Percentiles rank a stretch among this genome's conserved stretches.
phyloP scores from a whole-genome alignment of 2,329 filamentous ascomycete genomes.

The Ophiostoma pallidulum region DNA sequence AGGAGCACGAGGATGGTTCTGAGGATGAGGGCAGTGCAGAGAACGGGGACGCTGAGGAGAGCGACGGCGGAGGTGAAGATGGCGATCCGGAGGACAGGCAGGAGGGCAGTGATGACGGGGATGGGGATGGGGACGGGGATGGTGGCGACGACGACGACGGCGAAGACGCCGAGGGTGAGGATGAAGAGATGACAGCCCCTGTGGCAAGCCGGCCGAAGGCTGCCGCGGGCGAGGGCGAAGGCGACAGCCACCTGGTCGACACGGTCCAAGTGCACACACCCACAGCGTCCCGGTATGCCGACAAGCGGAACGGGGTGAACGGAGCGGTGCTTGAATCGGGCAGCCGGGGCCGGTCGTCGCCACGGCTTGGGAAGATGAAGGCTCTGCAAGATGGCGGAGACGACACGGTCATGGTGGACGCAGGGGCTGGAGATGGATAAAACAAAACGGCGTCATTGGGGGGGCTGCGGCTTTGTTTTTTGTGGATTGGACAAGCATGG shows the following conservation, averaged over 20 bases:
- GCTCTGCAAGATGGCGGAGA: slow-evolving; percentile 10
- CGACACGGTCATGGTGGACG: slow-evolving; percentile 23
- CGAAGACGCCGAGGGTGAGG: slow-evolving; percentile 17
- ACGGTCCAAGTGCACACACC: slow-evolving; percentile 30
- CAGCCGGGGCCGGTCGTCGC: slow-evolving; percentile 18
- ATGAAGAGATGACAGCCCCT: slow-evolving; percentile 19
- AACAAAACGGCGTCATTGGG: neutral
- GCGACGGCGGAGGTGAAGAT: neutral
- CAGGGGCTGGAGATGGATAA: neutral
- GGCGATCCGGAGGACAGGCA: neutral
- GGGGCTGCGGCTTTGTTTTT: neutral
- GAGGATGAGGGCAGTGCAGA: slow-evolving; percentile 13
- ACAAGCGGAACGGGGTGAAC: slow-evolving; percentile 18
- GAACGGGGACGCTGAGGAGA: slow-evolving; percentile 17
- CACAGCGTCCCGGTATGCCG: slow-evolving; percentile 19
- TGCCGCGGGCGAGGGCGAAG: slow-evolving; percentile 17
- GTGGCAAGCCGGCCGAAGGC: slow-evolving; percentile 27
- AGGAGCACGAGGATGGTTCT: slow-evolving; percentile 5
- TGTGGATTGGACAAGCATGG: neutral
- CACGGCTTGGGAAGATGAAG: slow-evolving; percentile 17
- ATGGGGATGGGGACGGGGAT: no score
- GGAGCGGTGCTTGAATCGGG: slow-evolving; percentile 11
- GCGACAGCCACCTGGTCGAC: slow-evolving; percentile 14
- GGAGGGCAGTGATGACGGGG: no score
- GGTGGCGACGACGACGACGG: neutral